phyloP scores from a whole-genome alignment of 2,329 filamentous ascomycete species.

The Colletotrichum gloeosporioides region DNA sequence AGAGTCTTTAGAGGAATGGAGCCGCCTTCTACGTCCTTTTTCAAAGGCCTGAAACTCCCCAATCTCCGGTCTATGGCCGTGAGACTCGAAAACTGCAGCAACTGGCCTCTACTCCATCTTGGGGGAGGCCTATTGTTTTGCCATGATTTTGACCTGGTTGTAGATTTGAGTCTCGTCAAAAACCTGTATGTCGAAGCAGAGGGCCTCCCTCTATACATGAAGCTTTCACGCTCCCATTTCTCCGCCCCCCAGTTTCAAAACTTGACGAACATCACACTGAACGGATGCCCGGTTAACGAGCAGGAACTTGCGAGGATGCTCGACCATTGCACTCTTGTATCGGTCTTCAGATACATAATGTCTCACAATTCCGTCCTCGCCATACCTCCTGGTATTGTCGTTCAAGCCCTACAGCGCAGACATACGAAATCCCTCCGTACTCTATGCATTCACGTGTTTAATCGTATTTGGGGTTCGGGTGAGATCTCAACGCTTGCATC shows the following conservation, averaged over 20 bases:
- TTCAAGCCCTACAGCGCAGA: background rate
- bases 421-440: background rate
- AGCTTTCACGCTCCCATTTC: background rate
- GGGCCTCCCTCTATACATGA: background rate
- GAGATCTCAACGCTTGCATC: background rate
- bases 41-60: background rate
- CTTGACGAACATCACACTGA: background rate
- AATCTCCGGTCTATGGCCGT: background rate
- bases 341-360: background rate
- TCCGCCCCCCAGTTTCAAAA: background rate
- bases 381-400: background rate
- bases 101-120: background rate
- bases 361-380: rapidly evolving
- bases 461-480: background rate
- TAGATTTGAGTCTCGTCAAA: background rate
- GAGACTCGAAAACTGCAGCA: background rate
- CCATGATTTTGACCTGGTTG: background rate
- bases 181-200: background rate
- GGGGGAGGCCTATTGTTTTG: rapidly evolving
- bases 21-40: background rate
- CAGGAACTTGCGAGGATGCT: background rate
- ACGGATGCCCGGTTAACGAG: background rate
- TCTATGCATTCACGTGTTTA: background rate
- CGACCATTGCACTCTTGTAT: background rate
- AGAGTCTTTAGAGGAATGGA: background rate